A percentile compares a stretch with the other conserved stretches of the same genome.
These are phyloP conservation scores for Ophiognomonia clavigignenti-juglandacearum DNA, from an alignment of 2,329 filamentous ascomycete genomes.

Conservation along the genomic window DNA sequence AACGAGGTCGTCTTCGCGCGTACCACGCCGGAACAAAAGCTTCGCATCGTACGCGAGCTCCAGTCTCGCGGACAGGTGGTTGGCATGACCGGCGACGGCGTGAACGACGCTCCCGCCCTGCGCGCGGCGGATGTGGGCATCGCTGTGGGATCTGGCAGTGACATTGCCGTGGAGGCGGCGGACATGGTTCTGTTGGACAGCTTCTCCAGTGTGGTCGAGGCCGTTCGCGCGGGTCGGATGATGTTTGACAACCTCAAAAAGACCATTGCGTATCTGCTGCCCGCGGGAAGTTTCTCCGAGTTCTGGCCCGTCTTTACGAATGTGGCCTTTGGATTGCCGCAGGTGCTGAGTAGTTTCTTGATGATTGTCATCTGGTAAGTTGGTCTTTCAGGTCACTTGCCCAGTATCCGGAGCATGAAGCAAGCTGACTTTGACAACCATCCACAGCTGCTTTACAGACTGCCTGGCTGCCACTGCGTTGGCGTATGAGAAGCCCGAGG, in stretches of 20 bases:
- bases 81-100: constrained; percentile 82
- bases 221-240: constrained; percentile 66
- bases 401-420: neutral
- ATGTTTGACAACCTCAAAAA: constrained; percentile 81
- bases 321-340: constrained; percentile 66
- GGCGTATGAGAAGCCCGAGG: constrained; percentile 72
- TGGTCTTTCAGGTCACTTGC: constrained; percentile 14
- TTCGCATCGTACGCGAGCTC: constrained; percentile 73
- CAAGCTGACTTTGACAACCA: constrained; percentile 15
- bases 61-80: constrained; percentile 62
- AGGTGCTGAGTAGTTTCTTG: constrained; percentile 67
- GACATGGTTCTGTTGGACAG: constrained; percentile 77
- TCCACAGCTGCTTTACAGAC: constrained; percentile 76
- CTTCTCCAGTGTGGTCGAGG: constrained; percentile 67
- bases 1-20: constrained; percentile 71
- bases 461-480: constrained; percentile 68
- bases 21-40: constrained; percentile 74
- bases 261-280: constrained; percentile 68
- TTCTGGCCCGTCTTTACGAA: constrained; percentile 74
- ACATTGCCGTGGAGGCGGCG: constrained; percentile 77
- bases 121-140: constrained; percentile 79
- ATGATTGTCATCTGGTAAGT: constrained; percentile 62
- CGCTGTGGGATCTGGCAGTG: constrained; percentile 73
- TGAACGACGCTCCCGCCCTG: constrained; percentile 80
- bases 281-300: constrained; percentile 69